Conservation (phyloP, 371 early-diverging fungal species). For the Thermomucor indicae-seudaticae region DNA sequence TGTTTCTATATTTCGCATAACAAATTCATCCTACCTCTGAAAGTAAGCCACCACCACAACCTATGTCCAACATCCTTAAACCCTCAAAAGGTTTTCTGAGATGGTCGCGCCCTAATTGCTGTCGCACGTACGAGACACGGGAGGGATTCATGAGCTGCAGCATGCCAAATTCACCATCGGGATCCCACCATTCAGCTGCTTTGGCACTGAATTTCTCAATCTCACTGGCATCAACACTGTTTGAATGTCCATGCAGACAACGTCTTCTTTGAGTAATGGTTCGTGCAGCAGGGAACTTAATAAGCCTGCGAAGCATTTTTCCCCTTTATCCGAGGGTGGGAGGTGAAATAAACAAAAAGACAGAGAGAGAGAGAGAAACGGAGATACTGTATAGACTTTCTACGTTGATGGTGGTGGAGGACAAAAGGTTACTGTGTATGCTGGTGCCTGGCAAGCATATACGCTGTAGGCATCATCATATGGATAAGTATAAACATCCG, state of each 20-base stretch:
- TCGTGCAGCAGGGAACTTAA: too few relatives aligned
- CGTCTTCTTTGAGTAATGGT: too few relatives aligned
- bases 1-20: not conserved
- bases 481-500: conserved; percentile 31
- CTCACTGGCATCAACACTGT: conserved; percentile 70
- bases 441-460: conserved; percentile 9
- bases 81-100: conserved; percentile 53
- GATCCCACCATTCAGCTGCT: conserved; percentile 90
- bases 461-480: conserved; percentile 12
- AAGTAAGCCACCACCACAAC: conserved; percentile 93
- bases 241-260: conserved; percentile 1
- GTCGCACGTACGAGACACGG: conserved; percentile 77
- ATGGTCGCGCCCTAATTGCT: conserved; percentile 34
- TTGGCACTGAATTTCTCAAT: conserved; percentile 77
- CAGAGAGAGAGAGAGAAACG: too few relatives aligned
- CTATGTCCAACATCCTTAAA: conserved; percentile 80
- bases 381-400: too few relatives aligned
- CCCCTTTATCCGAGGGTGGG: too few relatives aligned
- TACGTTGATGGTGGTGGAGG: conserved; percentile 6
- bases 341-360: not conserved
- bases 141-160: conserved; percentile 89
- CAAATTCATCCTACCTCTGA: conserved; percentile 60
- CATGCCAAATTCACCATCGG: conserved; percentile 81
- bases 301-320: too few relatives aligned
- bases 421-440: conserved; percentile 15